phyloP scores from a whole-genome alignment of 1,284 basidiomycete species.

The Malassezia psittaci region DNA sequence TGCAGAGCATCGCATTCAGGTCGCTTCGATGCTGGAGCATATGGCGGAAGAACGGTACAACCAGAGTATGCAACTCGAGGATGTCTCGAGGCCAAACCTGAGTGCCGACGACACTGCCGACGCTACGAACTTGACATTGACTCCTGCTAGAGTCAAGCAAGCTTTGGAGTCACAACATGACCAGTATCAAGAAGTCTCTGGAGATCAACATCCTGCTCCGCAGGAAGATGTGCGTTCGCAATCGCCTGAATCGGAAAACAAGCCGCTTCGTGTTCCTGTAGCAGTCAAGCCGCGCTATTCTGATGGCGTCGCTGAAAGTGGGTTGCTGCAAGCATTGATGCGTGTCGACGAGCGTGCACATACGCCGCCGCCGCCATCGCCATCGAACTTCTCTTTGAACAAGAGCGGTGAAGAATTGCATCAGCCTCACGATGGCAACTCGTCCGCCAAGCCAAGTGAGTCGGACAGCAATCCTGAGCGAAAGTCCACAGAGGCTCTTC shows the following conservation, averaged over 20 bases:
- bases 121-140: background rate
- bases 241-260: background rate
- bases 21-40: background rate
- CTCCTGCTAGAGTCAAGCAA: background rate
- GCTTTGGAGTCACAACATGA: background rate
- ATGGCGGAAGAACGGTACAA: background rate
- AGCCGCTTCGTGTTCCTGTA: background rate
- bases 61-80: background rate
- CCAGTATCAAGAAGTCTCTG: no score
- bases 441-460: background rate
- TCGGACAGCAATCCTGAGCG: background rate
- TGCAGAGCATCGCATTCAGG: background rate
- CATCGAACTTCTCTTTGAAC: background rate
- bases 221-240: background rate
- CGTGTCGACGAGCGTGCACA: conserved; percentile 14
- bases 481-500: background rate
- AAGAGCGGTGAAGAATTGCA: background rate
- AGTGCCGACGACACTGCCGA: background rate
- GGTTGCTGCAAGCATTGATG: conserved; percentile 9
- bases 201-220: background rate
- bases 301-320: conserved; percentile 2
- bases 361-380: conserved; percentile 9
- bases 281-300: background rate
- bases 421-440: background rate
- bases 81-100: background rate